phyloP scores from a whole-genome alignment of 1,284 basidiomycete genomes.

The Tilletia indica region DNA sequence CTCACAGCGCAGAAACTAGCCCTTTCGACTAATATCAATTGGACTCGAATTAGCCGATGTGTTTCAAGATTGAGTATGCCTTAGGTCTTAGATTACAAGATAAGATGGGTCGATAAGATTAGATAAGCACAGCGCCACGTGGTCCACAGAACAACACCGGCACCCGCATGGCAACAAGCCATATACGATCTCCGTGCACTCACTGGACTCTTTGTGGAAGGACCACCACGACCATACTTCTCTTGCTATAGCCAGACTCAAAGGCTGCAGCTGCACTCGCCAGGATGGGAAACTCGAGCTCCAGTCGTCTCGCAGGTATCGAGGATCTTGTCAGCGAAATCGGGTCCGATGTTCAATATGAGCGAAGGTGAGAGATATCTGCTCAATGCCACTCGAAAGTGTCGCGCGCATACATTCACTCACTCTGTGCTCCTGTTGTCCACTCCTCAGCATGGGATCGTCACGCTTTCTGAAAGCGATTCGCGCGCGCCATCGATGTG shows the following conservation, averaged over 20 bases:
- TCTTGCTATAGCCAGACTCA: neutral
- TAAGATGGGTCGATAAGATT: neutral
- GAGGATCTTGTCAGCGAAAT: conserved; percentile 45
- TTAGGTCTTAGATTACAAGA: no score
- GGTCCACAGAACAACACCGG: neutral
- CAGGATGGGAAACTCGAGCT: conserved; percentile 41
- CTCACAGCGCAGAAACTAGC: no score
- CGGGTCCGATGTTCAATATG: conserved; percentile 49
- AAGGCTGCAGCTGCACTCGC: neutral
- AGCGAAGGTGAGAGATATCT: conserved; percentile 32
- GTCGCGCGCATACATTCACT: neutral
- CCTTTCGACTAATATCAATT: no score
- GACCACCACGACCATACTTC: neutral
- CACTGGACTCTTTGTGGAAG: neutral
- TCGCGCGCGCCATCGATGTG: conserved; percentile 70
- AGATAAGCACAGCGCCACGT: neutral
- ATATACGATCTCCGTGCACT: neutral
- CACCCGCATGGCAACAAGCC: conserved; percentile 8
- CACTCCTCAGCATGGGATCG: conserved; percentile 70
- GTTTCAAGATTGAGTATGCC: no score
- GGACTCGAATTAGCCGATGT: no score
- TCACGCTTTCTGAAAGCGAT: conserved; percentile 93
- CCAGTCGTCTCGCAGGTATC: conserved; percentile 38
- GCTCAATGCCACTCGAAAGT: neutral
- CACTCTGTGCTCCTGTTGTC: neutral